Conservation (phyloP, 1,139 yeast genomes). For the Arxiozyma slooffiae region DNA sequence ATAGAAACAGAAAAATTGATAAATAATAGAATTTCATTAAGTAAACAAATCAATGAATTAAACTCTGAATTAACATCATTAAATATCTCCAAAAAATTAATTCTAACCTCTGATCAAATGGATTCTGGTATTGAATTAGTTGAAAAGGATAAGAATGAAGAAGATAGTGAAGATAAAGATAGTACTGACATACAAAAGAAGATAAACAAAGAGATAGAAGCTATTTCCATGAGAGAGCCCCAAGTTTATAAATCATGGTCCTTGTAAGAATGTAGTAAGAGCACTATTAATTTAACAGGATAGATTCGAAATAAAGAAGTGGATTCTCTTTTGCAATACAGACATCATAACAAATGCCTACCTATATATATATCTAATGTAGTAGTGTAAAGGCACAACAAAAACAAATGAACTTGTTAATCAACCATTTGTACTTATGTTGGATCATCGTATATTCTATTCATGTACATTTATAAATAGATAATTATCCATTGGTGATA, state of each 20-base stretch:
- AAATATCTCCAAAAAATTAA: slow-evolving; percentile 25
- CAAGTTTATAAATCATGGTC: slow-evolving; percentile 28
- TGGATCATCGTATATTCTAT: background rate
- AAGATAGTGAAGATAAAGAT: slow-evolving; percentile 13
- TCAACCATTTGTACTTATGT: background rate
- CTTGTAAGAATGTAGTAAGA: slow-evolving; percentile 13
- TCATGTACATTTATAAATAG: background rate
- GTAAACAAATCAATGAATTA: slow-evolving; percentile 26
- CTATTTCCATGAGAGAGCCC: slow-evolving; percentile 25
- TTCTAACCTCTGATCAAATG: slow-evolving; percentile 25
- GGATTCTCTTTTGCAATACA: background rate
- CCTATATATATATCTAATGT: background rate
- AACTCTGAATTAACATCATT: slow-evolving; percentile 23
- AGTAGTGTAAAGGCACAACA: background rate
- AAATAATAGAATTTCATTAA: slow-evolving; percentile 25
- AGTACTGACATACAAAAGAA: slow-evolving; percentile 14
- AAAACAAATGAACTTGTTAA: background rate
- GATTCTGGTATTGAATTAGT: slow-evolving; percentile 26
- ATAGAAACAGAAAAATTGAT: slow-evolving; percentile 24
- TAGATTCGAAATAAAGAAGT: background rate
- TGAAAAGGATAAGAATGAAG: slow-evolving; percentile 19
- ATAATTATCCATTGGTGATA: background rate
- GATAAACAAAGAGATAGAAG: slow-evolving; percentile 20
- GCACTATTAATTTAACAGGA: background rate
- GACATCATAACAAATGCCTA: background rate